Percentiles rank a stretch among this genome's conserved stretches.
Evolutionary conservation across 2,329 filamentous ascomycete genomes (phyloP).

Genomic region (Amauroascus verrucosus): DNA sequence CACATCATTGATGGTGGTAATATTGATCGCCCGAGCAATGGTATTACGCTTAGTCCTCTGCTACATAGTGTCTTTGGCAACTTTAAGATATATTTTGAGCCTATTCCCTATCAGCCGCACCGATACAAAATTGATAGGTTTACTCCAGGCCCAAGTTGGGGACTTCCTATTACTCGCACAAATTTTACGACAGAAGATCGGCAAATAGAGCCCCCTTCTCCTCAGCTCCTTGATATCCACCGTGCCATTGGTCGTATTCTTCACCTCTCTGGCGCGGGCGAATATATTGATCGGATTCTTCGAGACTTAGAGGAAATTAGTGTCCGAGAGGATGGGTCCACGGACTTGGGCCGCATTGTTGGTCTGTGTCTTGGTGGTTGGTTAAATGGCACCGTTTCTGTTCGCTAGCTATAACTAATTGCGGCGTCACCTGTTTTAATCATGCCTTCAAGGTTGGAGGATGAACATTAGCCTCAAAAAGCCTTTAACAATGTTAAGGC

Average conservation of each 20-base stretch:
- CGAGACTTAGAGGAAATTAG: slow-evolving; percentile 21
- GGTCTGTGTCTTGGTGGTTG: not conserved
- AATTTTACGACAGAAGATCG: slow-evolving; percentile 10
- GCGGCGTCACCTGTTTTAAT: too few relatives aligned
- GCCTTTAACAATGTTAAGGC: too few relatives aligned
- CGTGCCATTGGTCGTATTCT: slow-evolving; percentile 16
- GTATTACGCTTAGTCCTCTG: slow-evolving; percentile 26
- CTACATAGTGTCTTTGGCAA: slow-evolving; percentile 25
- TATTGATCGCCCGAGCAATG: slow-evolving; percentile 34
- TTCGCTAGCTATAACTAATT: too few relatives aligned
- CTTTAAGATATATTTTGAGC: slow-evolving; percentile 13
- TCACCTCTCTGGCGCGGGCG: slow-evolving; percentile 19
- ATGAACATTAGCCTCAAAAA: too few relatives aligned
- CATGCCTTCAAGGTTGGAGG: too few relatives aligned
- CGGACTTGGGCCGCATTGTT: slow-evolving; percentile 13
- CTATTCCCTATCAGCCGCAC: slow-evolving; percentile 12
- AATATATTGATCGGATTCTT: slow-evolving; percentile 18
- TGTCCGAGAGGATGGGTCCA: slow-evolving; percentile 17
- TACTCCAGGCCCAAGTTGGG: not conserved
- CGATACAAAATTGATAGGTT: slow-evolving; percentile 21
- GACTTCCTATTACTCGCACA: slow-evolving; percentile 16
- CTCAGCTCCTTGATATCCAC: slow-evolving; percentile 17
- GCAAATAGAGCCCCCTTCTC: slow-evolving; percentile 24
- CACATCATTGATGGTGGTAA: slow-evolving; percentile 31
- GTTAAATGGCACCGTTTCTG: slow-evolving; percentile 9